These are phyloP conservation scores for Trypanosoma vivax DNA, from an alignment of 208 protist species.

Conservation along the genomic window DNA sequence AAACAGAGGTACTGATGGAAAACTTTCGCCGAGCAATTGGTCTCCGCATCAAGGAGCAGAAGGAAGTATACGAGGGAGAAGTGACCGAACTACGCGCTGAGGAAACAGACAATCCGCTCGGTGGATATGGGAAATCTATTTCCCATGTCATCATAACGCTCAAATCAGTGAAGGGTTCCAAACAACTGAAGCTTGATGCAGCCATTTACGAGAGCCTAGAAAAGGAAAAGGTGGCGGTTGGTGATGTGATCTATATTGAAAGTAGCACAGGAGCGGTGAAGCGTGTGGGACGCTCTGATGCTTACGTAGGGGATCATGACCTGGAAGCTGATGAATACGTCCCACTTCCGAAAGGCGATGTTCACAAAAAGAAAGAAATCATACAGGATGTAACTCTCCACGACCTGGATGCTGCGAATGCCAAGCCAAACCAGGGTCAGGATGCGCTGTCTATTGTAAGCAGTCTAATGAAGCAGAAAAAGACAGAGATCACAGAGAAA, in stretches of 20 bases:
- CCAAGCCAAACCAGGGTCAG: conserved; percentile 94
- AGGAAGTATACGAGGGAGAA: conserved; percentile 99
- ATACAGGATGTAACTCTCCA: conserved; percentile 99
- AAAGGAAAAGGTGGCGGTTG: conserved; percentile 97
- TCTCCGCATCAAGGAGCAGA: conserved; percentile 99
- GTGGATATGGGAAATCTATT: conserved; percentile 98
- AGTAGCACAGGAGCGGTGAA: conserved; percentile 97
- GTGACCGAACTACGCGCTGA: conserved; percentile 98
- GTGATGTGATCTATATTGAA: conserved; percentile 99
- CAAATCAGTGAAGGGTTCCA: conserved; percentile 97
- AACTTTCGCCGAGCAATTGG: conserved; percentile 99
- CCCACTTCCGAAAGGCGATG: conserved; percentile 99
- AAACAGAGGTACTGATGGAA: conserved; percentile 99
- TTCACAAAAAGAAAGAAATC: conserved; percentile 99
- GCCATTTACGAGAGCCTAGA: conserved; percentile 98
- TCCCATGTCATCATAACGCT: conserved; percentile 97
- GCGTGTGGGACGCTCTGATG: conserved; percentile 93
- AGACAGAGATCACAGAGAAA: conserved; percentile 99
- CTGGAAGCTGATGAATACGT: conserved; percentile 99
- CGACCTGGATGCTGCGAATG: conserved; percentile 99
- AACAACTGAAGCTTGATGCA: conserved; percentile 98
- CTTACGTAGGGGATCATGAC: conserved; percentile 95
- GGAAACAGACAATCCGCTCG: conserved; percentile 97
- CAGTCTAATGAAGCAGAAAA: conserved; percentile 98
- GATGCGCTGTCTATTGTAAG: conserved; percentile 97